A percentile compares a stretch with the other conserved stretches of the same genome.
Evolutionary conservation across 176 grass and related monocot genomes (phyloP).

Genomic region (Tuctoria greenei): DNA sequence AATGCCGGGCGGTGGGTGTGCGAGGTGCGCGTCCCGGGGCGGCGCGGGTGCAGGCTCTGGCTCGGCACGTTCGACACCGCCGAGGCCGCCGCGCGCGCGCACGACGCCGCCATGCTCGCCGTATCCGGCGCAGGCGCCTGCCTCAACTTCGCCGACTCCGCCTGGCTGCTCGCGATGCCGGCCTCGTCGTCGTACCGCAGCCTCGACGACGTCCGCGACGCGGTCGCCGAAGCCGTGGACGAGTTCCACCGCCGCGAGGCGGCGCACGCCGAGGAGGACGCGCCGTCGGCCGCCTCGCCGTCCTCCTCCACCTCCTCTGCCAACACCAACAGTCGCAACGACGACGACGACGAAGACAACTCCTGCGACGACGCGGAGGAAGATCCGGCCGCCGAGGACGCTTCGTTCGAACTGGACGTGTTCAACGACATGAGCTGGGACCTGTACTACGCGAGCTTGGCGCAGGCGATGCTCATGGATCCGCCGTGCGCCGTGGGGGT

Average conservation of each 20-base stretch:
- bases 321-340: neutral
- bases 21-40: slow-evolving; percentile 39
- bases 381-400: neutral
- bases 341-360: neutral
- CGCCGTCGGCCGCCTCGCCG: neutral
- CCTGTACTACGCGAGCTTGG: slow-evolving; percentile 69
- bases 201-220: slow-evolving; percentile 25
- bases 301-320: neutral
- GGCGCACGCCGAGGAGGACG: neutral
- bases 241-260: slow-evolving; percentile 9
- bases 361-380: neutral
- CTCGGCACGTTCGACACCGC: slow-evolving; percentile 73
- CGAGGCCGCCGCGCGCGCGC: slow-evolving; percentile 52
- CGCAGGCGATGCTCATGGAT: slow-evolving; percentile 58
- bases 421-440: slow-evolving; percentile 58
- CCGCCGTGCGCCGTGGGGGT: neutral
- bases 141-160: slow-evolving; percentile 30
- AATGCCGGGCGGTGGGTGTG: slow-evolving; percentile 41
- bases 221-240: slow-evolving; percentile 23
- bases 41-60: slow-evolving; percentile 54
- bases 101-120: slow-evolving; percentile 56
- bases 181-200: slow-evolving; percentile 14
- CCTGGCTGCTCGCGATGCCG: slow-evolving; percentile 3
- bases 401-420: slow-evolving; percentile 30
- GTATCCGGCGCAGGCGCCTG: neutral